Evolutionary conservation across 148 eudicot species (phyloP), one percentile per base, ranked within the genome.

Genomic region (Talinum fruticosum): DNA sequence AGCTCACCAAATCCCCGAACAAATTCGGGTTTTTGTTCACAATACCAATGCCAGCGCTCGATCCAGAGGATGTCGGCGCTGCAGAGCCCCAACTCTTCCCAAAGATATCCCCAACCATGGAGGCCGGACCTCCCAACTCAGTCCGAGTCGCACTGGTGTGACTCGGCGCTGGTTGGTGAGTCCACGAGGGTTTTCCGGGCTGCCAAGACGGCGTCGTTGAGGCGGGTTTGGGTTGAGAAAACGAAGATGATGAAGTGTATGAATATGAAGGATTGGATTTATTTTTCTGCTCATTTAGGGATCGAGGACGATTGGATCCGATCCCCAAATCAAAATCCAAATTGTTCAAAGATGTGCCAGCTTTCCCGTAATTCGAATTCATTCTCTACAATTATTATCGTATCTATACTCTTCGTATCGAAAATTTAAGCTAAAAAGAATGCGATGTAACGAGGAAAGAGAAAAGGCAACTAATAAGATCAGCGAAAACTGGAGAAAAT

Each of bases 101-200:
- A 8, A 72, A 83, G 8, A 94, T 94, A 78, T 94, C 98, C 2
- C 98, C 98, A 18, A 89, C 97, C 98, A 94, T 94, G 0, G 96
- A 90, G 19, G 87, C 51, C 0, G 93, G 90, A 7, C 89, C 97
- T 0, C 85, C 81, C 36, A 89, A 51, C 82, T 86, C 71, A 79
- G 78, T 29, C 90, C 93, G 74, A 80, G 80, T 74, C 67, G 64
- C 54, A 16, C 87, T 70, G 47, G 76, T 49, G 19, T 82, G 82
- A 79, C 72, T 78, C 69, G 94, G 80, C 5, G 86, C 90, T 8
- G 98, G 98, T 61, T 91, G 93, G 87, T 91, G 97, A 53, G 93
- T 89, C 93, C 97, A 93, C 0, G 97, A 86, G 8, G 97, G 90
- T 66, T 86, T 91, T 34, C 88, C 88, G 0, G 90, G 93, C 66